Conservation (phyloP, 2,329 filamentous ascomycete species). For the Ceratocystis lukuohia region DNA sequence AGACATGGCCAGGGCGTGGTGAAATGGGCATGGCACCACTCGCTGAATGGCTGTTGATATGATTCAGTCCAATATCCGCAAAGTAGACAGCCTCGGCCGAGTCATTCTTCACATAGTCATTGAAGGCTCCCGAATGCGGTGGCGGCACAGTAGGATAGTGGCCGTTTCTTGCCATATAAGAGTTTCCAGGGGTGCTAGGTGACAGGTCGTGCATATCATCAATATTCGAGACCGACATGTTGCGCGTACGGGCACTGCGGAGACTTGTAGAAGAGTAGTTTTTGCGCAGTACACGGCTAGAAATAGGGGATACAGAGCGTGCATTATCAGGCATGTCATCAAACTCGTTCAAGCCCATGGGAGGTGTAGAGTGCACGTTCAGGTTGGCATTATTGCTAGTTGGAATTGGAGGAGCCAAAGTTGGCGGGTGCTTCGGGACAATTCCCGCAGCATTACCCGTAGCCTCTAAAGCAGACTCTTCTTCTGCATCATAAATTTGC, state of each 20-base stretch:
- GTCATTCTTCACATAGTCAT: constrained; percentile 41
- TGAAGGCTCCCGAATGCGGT: constrained; percentile 50
- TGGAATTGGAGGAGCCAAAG: constrained; percentile 13
- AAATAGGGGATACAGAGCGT: constrained; percentile 41
- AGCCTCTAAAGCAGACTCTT: background rate
- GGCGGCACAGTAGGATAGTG: constrained; percentile 54
- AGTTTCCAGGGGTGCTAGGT: constrained; percentile 60
- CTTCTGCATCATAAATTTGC: constrained; percentile 9
- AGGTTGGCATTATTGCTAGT: background rate
- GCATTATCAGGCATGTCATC: constrained; percentile 25
- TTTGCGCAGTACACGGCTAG: constrained; percentile 43
- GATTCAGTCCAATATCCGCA: constrained; percentile 70
- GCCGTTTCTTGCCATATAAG: constrained; percentile 34
- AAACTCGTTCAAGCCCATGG: constrained; percentile 15
- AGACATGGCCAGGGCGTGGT: constrained; percentile 52
- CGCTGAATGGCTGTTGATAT: constrained; percentile 11
- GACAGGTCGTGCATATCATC: constrained; percentile 54
- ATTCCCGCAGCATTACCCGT: constrained; percentile 8
- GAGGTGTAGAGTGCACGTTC: constrained; percentile 14
- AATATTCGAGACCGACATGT: constrained; percentile 51
- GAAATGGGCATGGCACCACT: constrained; percentile 4
- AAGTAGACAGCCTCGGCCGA: constrained; percentile 60
- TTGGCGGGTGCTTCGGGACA: constrained; percentile 12
- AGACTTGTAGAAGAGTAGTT: constrained; percentile 59
- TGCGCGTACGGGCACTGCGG: constrained; percentile 58